Base-by-base conservation (phyloP, 2,329 filamentous ascomycete species). In the Trichoderma breve region DNA sequence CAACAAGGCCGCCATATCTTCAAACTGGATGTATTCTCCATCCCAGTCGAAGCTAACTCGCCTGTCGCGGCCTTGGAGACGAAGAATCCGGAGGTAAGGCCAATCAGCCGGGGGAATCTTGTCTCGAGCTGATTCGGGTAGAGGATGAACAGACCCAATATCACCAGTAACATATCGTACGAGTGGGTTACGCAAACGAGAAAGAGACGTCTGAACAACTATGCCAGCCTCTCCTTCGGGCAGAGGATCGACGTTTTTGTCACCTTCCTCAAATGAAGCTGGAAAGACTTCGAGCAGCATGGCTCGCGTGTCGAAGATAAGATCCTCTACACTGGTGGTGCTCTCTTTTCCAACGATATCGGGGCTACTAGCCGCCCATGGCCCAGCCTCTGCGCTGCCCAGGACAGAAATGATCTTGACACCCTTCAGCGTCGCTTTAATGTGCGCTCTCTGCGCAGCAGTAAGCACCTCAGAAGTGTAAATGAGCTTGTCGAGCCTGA, bases 391-490 rank as follows among this genome's bases (percentile, higher is more conserved):
- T 0, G 83, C 79, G 34, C 83, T 85, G 0, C 82, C 84, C 0
- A 84, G 43, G 2, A 85, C 12, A 0, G 83, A 85, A 68, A 72
- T 82, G 24, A 86, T 82, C 7, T 76, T 76, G 11, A 84, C 74
- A 0, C 76, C 72, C 0, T 77, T 79, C 0, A 86, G 71, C 0
- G 81, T 76, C 0, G 74, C 69, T 3, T 43, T 43, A 2, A 85
- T 78, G 14, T 80, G 79, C 0, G 64, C 71, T 26, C 77, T 77
- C 43, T 85, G 83, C 0, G 77, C 65, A 0, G 60, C 6, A 0
- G 79, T 82, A 26, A 86, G 74, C 0, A 78, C 74, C 36, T 86
- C 84, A 0, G 84, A 85, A 0, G 84, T 85, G 70, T 85, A 86
- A 3, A 86, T 78, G 0, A 85, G 76, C 73, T 85, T 85, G 14